phyloP scores from a whole-genome alignment of 768 basidiomycete species.

The Tubosaeta sp. region DNA sequence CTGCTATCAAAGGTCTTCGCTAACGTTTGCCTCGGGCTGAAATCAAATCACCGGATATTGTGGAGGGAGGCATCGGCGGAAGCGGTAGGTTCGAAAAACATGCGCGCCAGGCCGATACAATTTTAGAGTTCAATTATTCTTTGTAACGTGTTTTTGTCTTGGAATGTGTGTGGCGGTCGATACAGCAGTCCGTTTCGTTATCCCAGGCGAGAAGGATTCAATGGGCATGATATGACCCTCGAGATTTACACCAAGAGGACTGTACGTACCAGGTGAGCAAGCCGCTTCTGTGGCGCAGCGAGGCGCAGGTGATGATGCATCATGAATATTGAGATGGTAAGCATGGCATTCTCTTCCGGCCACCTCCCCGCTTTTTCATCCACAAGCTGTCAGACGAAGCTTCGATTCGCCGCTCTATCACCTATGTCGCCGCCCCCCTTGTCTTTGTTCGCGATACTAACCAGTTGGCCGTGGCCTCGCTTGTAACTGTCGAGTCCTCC shows the following conservation, averaged over 20 bases:
- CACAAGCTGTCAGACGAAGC: neutral
- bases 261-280: conserved; percentile 9
- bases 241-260: conserved; percentile 1
- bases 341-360: neutral
- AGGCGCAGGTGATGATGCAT: neutral
- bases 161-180: neutral
- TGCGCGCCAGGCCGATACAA: conserved; percentile 1
- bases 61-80: neutral
- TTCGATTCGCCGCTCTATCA: neutral
- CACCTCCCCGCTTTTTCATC: neutral
- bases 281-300: conserved; percentile 21
- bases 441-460: neutral
- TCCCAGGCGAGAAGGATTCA: neutral
- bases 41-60: neutral
- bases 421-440: neutral
- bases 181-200: neutral
- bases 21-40: neutral
- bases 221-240: neutral
- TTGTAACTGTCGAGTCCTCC: neutral
- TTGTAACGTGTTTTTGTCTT: neutral
- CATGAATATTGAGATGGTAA: neutral
- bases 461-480: neutral
- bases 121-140: conserved; percentile 11
- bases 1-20: neutral
- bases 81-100: neutral